Base-by-base conservation (phyloP, 2,329 filamentous ascomycete genomes). In the Ophiocordyceps camponoti-leonardi region DNA sequence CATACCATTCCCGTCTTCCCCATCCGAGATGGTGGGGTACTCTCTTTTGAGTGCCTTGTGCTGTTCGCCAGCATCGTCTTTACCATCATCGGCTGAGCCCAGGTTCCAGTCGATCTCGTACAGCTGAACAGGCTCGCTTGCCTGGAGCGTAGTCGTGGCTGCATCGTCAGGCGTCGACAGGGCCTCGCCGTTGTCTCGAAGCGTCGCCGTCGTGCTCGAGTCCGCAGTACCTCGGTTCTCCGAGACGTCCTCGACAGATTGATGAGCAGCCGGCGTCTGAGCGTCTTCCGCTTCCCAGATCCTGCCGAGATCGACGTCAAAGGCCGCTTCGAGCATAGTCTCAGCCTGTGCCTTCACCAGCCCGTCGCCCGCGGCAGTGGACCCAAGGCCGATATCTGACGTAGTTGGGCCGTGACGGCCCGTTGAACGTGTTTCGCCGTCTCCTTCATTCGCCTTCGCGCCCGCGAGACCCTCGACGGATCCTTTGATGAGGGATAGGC, bases 1-100 rank as follows among this genome's bases (percentile, higher is more conserved):
- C 46, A 22, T 56, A 61, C 58, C 58, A 50, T 61, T 56, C 48
- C 59, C 58, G 47, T 60, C 59, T 53, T 60, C 61, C 47, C 52
- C 51, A 46, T 58, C 59, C 42, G 49, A 23, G 5, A 44, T 44
- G 11, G 23, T 14, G 7, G 46, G 44, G 7, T 13, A n/a, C 6
- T 41, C n/a, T 30, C 46, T 41, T 23, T 48, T 48, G 33, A 42
- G 22, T 16, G 35, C 28, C 22, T 41, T 44, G 28, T n/a, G 10
- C 20, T 33, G 44, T 14, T 42, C 28, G 16, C 22, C 41, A 12
- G 13, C 39, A 18, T 11, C 31, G 31, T 19, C 33, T 16, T 39
- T 39, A 18, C 41, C 31, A 4, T 22, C 31, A 4, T 22, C 22
- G 14, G 33, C 45, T 26, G 14, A 40, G 33, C 45, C 19, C 14